phyloP scores from a whole-genome alignment of 2,329 filamentous ascomycete species.

The Pseudogymnoascus sp. region DNA sequence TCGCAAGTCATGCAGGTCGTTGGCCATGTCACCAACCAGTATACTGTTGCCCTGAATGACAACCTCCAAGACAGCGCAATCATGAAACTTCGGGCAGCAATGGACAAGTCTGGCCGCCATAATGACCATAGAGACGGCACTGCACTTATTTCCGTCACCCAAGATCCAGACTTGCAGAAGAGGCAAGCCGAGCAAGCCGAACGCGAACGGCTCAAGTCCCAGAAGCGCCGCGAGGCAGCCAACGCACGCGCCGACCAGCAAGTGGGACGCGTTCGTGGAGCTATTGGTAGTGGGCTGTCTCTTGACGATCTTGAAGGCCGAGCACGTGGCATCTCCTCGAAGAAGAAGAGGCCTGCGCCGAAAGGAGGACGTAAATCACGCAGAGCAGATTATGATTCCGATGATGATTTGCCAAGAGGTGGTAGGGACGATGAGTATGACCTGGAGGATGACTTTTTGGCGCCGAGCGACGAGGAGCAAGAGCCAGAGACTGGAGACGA shows the following conservation, averaged over 20 bases:
- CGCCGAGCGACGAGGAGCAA: slow-evolving; percentile 63
- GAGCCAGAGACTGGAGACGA: slow-evolving; percentile 55
- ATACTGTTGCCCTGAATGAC: slow-evolving; percentile 60
- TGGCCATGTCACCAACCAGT: slow-evolving; percentile 68
- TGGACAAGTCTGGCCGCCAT: slow-evolving; percentile 47
- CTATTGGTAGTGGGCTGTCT: slow-evolving; percentile 51
- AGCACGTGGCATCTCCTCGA: slow-evolving; percentile 29
- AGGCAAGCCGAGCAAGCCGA: slow-evolving; percentile 66
- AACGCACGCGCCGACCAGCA: slow-evolving; percentile 57
- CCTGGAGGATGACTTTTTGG: slow-evolving; percentile 71
- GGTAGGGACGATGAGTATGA: slow-evolving; percentile 67
- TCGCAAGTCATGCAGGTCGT: slow-evolving; percentile 64
- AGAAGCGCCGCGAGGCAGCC: slow-evolving; percentile 60
- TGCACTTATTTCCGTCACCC: slow-evolving; percentile 61
- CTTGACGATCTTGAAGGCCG: slow-evolving; percentile 63
- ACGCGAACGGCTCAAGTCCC: slow-evolving; percentile 62
- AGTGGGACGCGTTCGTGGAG: slow-evolving; percentile 32
- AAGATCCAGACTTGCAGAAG: slow-evolving; percentile 70
- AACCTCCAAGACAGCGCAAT: slow-evolving; percentile 65
- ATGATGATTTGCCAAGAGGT: slow-evolving; percentile 58
- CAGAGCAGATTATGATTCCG: slow-evolving; percentile 65
- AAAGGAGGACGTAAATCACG: slow-evolving; percentile 47
- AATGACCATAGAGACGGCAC: slow-evolving; percentile 49
- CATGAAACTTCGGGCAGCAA: slow-evolving; percentile 57
- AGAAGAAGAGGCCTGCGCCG: slow-evolving; percentile 45